Evolutionary conservation across 1,284 basidiomycete species (phyloP).

Genomic region (Cutaneotrichosporon cutaneum): DNA sequence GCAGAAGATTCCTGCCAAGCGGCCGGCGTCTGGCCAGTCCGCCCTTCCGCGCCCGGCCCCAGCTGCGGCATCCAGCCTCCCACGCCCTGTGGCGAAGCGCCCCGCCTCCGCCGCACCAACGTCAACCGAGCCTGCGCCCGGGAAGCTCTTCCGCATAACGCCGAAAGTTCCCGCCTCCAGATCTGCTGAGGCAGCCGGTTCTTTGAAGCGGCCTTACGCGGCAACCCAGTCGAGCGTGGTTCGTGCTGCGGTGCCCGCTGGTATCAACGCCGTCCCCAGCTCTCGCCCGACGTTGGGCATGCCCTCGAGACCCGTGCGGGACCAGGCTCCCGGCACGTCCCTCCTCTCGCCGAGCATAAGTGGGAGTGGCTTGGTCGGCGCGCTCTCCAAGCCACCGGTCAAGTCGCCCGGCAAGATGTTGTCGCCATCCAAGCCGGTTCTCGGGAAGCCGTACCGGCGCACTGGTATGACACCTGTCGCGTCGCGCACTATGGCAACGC

Average conservation of each 20-base stretch:
- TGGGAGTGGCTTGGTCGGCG: background rate
- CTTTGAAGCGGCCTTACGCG: conserved; percentile 13
- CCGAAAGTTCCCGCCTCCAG: background rate
- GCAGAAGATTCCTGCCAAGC: background rate
- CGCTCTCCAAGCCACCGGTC: background rate
- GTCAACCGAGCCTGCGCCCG: background rate
- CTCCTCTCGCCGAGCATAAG: conserved; percentile 4
- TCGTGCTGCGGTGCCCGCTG: background rate
- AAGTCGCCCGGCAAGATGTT: conserved; percentile 16
- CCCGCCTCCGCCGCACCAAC: background rate
- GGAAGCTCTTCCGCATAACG: background rate
- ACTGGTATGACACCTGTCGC: background rate
- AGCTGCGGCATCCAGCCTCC: background rate
- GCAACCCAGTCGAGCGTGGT: background rate
- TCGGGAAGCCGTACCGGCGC: conserved; percentile 13
- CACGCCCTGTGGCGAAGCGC: background rate
- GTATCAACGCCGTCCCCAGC: background rate
- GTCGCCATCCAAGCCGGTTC: conserved; percentile 13
- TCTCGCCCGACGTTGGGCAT: conserved; percentile 12
- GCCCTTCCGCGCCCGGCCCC: background rate
- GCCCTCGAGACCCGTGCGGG: conserved; percentile 8
- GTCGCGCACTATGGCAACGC: conserved; percentile 8
- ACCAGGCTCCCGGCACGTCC: background rate
- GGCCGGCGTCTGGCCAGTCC: background rate
- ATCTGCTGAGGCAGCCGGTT: background rate